phyloP scores from a whole-genome alignment of 202 grass and related monocot species.

The Setaria viridis region DNA sequence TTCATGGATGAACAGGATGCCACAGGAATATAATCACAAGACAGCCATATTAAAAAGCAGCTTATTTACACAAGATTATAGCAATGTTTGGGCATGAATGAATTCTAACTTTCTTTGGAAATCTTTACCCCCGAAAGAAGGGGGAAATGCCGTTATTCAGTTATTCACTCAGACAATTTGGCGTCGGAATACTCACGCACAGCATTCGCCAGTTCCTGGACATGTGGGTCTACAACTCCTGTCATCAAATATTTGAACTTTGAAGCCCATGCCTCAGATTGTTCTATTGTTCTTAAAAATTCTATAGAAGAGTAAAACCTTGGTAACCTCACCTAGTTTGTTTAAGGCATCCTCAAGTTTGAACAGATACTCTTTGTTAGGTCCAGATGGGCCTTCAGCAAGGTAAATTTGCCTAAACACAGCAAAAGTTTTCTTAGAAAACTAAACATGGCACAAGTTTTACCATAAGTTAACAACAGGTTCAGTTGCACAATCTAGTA shows the following conservation, averaged over 20 bases:
- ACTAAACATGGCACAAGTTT: constrained; percentile 1
- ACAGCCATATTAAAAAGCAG: neutral
- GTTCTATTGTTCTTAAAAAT: neutral
- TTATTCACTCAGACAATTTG: neutral
- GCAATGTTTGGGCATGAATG: constrained; percentile 23
- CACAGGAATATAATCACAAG: constrained; percentile 6
- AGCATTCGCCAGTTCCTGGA: constrained; percentile 68
- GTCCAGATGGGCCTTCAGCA: constrained; percentile 83
- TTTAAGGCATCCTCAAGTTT: constrained; percentile 74
- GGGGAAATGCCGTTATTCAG: neutral
- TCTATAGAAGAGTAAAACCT: neutral
- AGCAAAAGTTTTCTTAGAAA: neutral
- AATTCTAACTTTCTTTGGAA: neutral
- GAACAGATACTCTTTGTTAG: constrained; percentile 90
- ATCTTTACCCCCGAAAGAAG: constrained; percentile 10
- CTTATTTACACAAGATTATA: constrained; percentile 2
- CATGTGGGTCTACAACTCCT: constrained; percentile 82
- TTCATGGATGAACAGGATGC: neutral
- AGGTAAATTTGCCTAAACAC: constrained; percentile 79
- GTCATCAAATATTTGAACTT: constrained; percentile 25
- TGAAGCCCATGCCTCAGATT: neutral
- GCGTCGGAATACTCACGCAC: constrained; percentile 52
- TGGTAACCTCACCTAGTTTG: constrained; percentile 62
- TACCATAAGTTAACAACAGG: constrained; percentile 2
- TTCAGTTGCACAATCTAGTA: constrained; percentile 30